phyloP scores from a whole-genome alignment of 2,329 filamentous ascomycete genomes.

The Ceratocystis diversiconidia region DNA sequence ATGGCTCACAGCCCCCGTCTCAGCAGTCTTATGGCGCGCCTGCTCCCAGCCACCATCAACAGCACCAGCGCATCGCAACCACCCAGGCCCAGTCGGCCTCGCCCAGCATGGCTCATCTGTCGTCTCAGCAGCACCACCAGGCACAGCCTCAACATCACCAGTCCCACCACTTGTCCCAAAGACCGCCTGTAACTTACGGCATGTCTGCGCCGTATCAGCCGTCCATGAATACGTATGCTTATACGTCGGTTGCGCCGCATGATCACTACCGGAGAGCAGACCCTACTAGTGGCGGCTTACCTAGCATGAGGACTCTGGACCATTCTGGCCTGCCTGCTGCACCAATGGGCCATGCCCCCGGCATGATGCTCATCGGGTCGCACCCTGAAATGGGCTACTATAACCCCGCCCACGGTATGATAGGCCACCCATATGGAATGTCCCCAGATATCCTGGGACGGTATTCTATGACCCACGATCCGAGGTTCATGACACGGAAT shows the following conservation, averaged over 20 bases:
- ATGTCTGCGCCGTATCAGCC: constrained; percentile 15
- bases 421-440: constrained; percentile 26
- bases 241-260: constrained; percentile 8
- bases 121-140: constrained; percentile 8
- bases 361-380: constrained; percentile 15
- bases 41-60: constrained; percentile 6
- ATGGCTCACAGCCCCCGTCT: constrained; percentile 10
- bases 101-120: constrained; percentile 14
- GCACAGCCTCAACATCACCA: neutral
- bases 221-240: constrained; percentile 11
- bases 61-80: constrained; percentile 12
- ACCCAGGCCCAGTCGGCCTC: constrained; percentile 12
- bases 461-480: constrained; percentile 36
- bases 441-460: constrained; percentile 31
- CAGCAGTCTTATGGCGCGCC: constrained; percentile 4
- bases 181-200: constrained; percentile 14
- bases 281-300: constrained; percentile 21
- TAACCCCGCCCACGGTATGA: constrained; percentile 4
- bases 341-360: constrained; percentile 3
- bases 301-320: constrained; percentile 32
- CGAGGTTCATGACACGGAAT: constrained; percentile 34
- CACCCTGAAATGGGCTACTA: constrained; percentile 18
- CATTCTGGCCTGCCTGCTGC: constrained; percentile 5
- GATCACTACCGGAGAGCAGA: constrained; percentile 16
- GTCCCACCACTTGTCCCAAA: neutral